Evolutionary conservation across 2,329 filamentous ascomycete species (phyloP), one percentile per base, ranked within the genome.

Genomic region (Neonectria hederae): DNA sequence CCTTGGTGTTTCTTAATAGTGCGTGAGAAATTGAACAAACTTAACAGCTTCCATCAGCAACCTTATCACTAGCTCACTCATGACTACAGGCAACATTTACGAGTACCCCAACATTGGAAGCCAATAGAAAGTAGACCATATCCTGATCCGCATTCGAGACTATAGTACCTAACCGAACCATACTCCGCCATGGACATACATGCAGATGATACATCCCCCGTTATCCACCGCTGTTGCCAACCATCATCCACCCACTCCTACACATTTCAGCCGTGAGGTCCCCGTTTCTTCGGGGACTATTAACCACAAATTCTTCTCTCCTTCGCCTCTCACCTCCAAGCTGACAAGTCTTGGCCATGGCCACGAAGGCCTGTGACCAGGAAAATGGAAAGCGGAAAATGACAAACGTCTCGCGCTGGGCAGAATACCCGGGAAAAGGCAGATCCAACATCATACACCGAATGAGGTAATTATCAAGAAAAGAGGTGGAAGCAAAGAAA

Each of bases 381-480:
- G 42, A 28, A 22, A 11, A 48, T 58, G 42, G 35, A 35, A 45
- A 59, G 19, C 26, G 19, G 22, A 45, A 51, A 28, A 61, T 56
- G 28, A 42, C 42, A 28, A 52, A 59, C 55, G 21, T 45, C 62
- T 64, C 53, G 66, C 60, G 49, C 53, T 53, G 54, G 62, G 71
- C 49, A 63, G 38, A 67, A 59, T 62, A 65, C 61, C 57, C 63
- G 54, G 61, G 64, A 68, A 65, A 66, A 70, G 60, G 52, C 53
- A 66, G 68, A 70, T 67, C 59, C 65, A 75, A 73, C 67, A 74
- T 72, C 67, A 69, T 77, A 76, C 73, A 76, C 68, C 62, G 73
- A 76, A 77, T 60, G 65, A 59, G 65, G 62, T 70, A 72, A 75
- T 76, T 75, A 77, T 75, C 72, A 75, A 76, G 62, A 72, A 71